Percentiles rank a stretch among this genome's conserved stretches.
phyloP scores from a whole-genome alignment of 2,329 filamentous ascomycete species.

The Periconia macrospinosa region DNA sequence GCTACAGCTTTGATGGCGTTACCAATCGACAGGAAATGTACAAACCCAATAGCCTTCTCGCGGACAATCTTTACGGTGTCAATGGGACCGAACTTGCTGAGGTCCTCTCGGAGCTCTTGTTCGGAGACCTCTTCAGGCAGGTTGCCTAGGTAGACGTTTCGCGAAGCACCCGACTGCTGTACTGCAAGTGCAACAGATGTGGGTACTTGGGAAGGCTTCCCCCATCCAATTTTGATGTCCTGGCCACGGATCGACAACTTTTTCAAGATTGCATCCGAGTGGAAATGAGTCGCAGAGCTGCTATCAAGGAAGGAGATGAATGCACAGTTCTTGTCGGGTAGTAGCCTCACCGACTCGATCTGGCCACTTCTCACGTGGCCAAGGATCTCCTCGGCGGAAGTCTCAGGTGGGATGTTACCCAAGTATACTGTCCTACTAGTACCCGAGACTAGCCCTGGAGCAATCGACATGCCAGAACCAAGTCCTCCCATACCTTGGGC shows the following conservation, averaged over 20 bases:
- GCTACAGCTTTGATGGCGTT: constrained; percentile 98
- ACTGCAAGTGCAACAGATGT: constrained; percentile 97
- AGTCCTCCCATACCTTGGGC: constrained; percentile 64
- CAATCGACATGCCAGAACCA: constrained; percentile 74
- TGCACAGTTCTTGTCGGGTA: constrained; percentile 99
- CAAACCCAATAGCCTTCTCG: constrained; percentile 97
- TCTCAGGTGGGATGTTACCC: constrained; percentile 98
- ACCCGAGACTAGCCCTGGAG: constrained; percentile 79
- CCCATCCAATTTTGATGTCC: constrained; percentile 99
- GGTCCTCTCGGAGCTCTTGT: constrained; percentile 89
- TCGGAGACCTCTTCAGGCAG: constrained; percentile 86
- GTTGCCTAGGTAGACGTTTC: constrained; percentile 96
- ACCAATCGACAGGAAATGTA: constrained; percentile 95
- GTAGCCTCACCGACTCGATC: constrained; percentile 95
- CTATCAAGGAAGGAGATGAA: constrained; percentile 99
- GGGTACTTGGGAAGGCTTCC: constrained; percentile 96
- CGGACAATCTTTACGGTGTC: constrained; percentile 97
- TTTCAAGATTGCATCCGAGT: constrained; percentile 99
- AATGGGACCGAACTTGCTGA: constrained; percentile 94
- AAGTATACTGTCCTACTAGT: constrained; percentile 97
- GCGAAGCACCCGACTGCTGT: constrained; percentile 93
- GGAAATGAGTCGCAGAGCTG: constrained; percentile 97
- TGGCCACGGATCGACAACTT: constrained; percentile 98
- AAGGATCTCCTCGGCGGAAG: constrained; percentile 92
- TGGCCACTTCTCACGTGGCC: constrained; percentile 95